phyloP scores from a whole-genome alignment of 2,329 filamentous ascomycete genomes.

The Metarhizium sp. region DNA sequence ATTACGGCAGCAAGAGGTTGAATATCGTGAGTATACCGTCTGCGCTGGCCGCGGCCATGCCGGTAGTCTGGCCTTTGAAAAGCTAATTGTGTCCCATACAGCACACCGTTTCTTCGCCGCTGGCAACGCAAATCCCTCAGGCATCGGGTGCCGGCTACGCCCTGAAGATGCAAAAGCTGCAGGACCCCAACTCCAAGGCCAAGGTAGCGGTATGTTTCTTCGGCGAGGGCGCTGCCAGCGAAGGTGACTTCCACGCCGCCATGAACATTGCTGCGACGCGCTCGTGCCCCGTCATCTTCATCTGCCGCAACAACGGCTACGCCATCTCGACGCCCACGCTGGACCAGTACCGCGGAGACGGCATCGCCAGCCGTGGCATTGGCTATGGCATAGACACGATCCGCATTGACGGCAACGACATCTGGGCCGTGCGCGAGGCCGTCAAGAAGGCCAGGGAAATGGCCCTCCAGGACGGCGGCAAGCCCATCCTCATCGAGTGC shows the following conservation, averaged over 20 bases:
- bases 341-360: conserved; percentile 86
- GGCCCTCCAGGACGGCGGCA: conserved; percentile 71
- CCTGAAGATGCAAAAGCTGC: conserved; percentile 68
- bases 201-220: conserved; percentile 78
- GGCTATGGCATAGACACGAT: conserved; percentile 94
- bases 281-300: conserved; percentile 79
- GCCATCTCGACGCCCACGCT: conserved; percentile 83
- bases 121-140: conserved; percentile 85
- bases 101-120: conserved; percentile 75
- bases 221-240: conserved; percentile 80
- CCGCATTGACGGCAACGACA: conserved; percentile 87
- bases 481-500: conserved; percentile 80
- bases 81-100: conserved; percentile 18
- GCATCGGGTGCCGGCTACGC: conserved; percentile 82
- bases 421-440: conserved; percentile 77
- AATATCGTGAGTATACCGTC: conserved; percentile 57
- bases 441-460: conserved; percentile 68
- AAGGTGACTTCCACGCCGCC: conserved; percentile 87
- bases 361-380: conserved; percentile 76
- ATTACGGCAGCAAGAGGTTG: conserved; percentile 77
- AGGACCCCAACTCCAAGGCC: conserved; percentile 57
- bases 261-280: conserved; percentile 85
- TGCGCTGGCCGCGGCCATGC: neutral
- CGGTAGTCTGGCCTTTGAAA: neutral
- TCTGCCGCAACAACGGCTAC: conserved; percentile 89